A percentile compares a stretch with the other conserved stretches of the same genome.
Conservation (phyloP, 306 rosid species). For the Cicer pinnatifidum region DNA sequence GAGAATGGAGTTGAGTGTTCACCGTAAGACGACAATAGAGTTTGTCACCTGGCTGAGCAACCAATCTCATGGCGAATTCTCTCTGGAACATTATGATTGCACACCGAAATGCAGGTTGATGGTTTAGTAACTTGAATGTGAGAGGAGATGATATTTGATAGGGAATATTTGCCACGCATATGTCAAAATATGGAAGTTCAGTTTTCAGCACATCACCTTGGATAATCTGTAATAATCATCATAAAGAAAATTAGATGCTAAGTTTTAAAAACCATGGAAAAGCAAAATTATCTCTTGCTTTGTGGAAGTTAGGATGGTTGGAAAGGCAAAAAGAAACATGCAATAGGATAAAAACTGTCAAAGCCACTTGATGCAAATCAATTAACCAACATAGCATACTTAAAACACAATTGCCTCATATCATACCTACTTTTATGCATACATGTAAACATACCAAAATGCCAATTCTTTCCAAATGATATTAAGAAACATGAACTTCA, state of each 20-base stretch:
- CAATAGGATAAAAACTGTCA: not conserved
- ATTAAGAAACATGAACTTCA: not conserved
- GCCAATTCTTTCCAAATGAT: not conserved
- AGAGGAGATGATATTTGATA: constrained; percentile 98
- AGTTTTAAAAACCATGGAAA: not conserved
- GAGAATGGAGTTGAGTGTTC: constrained; percentile 81
- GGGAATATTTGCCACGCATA: constrained; percentile 93
- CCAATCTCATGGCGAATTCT: constrained; percentile 92
- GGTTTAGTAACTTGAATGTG: constrained; percentile 83
- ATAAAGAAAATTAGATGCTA: not conserved
- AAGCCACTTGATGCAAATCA: not conserved
- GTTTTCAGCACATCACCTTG: constrained; percentile 89
- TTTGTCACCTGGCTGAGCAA: constrained; percentile 94
- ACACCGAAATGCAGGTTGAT: constrained; percentile 80
- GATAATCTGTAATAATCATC: constrained; percentile 56
- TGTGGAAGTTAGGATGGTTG: not conserved
- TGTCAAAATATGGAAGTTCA: constrained; percentile 89
- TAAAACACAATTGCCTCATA: not conserved
- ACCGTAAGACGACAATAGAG: constrained; percentile 90
- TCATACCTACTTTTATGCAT: not conserved
- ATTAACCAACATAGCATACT: not conserved
- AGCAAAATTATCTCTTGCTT: not conserved
- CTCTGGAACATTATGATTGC: constrained; percentile 95
- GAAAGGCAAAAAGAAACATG: not conserved
- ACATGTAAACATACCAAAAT: not conserved